A percentile compares a stretch with the other conserved stretches of the same genome.
Conservation (phyloP, 108 stramenopile species). For the Cyclostephanos invisitatus region DNA sequence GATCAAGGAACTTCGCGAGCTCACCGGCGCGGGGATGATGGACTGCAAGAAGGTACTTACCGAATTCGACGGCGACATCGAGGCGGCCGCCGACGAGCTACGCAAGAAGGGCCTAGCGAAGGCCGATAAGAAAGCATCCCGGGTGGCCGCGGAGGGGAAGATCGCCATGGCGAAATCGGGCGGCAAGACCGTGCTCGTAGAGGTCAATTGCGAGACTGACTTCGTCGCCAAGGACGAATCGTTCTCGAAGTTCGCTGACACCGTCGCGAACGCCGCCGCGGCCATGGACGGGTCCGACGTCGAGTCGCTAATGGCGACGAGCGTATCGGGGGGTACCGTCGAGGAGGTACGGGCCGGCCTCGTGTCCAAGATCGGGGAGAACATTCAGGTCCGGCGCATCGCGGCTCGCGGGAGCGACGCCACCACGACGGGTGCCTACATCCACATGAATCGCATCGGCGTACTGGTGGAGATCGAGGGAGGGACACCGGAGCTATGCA, state of each 20-base stretch:
- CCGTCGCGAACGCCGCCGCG: slow-evolving; percentile 60
- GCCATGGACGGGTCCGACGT: slow-evolving; percentile 46
- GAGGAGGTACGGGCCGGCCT: slow-evolving; percentile 63
- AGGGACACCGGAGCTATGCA: slow-evolving; percentile 56
- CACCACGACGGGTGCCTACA: slow-evolving; percentile 65
- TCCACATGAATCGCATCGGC: slow-evolving; percentile 71
- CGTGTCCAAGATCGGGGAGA: slow-evolving; percentile 83
- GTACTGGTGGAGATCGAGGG: slow-evolving; percentile 68
- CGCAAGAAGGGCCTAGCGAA: slow-evolving; percentile 80
- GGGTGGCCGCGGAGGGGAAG: slow-evolving; percentile 78
- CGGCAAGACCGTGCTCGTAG: slow-evolving; percentile 75
- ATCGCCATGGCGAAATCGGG: slow-evolving; percentile 61
- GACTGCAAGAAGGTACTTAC: slow-evolving; percentile 85
- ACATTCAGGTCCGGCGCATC: slow-evolving; percentile 74
- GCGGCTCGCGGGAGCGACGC: slow-evolving; percentile 42
- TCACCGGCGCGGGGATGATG: slow-evolving; percentile 87
- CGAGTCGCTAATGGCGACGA: slow-evolving; percentile 48
- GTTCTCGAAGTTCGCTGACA: slow-evolving; percentile 66
- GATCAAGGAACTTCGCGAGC: slow-evolving; percentile 76
- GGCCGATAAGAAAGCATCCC: slow-evolving; percentile 84
- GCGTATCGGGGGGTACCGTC: slow-evolving; percentile 49
- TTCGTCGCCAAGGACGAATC: slow-evolving; percentile 76
- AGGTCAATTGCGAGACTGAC: slow-evolving; percentile 90
- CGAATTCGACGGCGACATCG: slow-evolving; percentile 77
- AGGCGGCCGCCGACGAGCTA: slow-evolving; percentile 71